These are phyloP conservation scores for Globisporangium radiosum DNA, from an alignment of 352 stramenopile species.

Conservation along the genomic window DNA sequence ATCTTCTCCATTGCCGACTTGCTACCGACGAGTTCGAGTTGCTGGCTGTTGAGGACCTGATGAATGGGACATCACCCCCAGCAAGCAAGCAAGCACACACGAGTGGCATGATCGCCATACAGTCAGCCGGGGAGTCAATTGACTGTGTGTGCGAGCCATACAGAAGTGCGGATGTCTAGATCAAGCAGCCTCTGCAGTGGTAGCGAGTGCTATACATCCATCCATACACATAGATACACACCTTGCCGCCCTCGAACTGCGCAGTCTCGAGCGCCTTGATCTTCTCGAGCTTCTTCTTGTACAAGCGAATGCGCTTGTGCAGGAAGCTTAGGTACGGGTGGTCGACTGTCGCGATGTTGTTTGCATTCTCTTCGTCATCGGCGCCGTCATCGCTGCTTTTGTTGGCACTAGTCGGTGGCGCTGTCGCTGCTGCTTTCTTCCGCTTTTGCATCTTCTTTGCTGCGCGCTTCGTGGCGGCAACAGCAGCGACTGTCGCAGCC, in stretches of 20 bases:
- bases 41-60: slow-evolving; percentile 63
- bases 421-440: background rate
- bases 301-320: slow-evolving; percentile 75
- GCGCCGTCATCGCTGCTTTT: slow-evolving; percentile 14
- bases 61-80: background rate
- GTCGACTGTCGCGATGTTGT: slow-evolving; percentile 39
- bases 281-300: slow-evolving; percentile 86
- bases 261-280: slow-evolving; percentile 59
- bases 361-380: slow-evolving; percentile 28
- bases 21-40: slow-evolving; percentile 60
- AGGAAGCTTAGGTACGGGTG: slow-evolving; percentile 79
- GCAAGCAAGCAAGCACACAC: background rate
- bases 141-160: too few relatives aligned
- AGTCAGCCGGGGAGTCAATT: background rate
- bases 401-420: background rate
- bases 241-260: slow-evolving; percentile 39
- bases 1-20: slow-evolving; percentile 74
- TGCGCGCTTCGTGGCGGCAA: slow-evolving; percentile 17
- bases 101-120: background rate
- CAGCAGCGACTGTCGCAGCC: background rate
- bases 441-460: slow-evolving; percentile 27
- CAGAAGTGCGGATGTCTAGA: too few relatives aligned
- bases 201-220: background rate
- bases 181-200: too few relatives aligned
- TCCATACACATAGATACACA: slow-evolving; percentile 1